A percentile compares a stretch with the other conserved stretches of the same genome.
phyloP scores from a whole-genome alignment of 2,329 filamentous ascomycete species.

The Botrytis elliptica region DNA sequence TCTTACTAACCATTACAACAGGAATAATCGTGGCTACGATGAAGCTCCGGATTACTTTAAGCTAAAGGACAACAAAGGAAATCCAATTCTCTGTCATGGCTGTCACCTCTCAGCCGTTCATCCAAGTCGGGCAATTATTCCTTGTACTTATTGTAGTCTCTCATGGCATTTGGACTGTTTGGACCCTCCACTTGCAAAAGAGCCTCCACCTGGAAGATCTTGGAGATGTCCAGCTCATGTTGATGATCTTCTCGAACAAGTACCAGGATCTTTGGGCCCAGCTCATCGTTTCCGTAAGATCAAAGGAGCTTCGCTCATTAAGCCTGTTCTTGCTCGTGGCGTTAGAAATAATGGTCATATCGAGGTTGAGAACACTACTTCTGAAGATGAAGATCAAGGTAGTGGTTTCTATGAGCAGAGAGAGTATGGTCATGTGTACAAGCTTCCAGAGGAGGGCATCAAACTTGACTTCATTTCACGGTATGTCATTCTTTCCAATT shows the following conservation, averaged over 20 bases:
- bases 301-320: conserved; percentile 53
- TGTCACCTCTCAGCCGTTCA: conserved; percentile 67
- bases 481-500: conserved; percentile 43
- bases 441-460: conserved; percentile 62
- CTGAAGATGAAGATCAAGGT: conserved; percentile 48
- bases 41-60: conserved; percentile 66
- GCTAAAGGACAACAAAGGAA: conserved; percentile 69
- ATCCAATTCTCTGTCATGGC: conserved; percentile 71
- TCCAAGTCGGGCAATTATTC: conserved; percentile 69
- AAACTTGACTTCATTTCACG: conserved; percentile 70
- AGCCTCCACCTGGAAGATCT: conserved; percentile 67
- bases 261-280: conserved; percentile 56
- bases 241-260: conserved; percentile 66
- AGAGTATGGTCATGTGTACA: conserved; percentile 64
- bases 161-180: conserved; percentile 93
- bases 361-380: conserved; percentile 62
- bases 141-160: conserved; percentile 78
- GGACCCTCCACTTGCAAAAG: conserved; percentile 76
- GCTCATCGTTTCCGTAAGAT: conserved; percentile 62
- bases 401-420: conserved; percentile 57
- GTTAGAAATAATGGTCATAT: conserved; percentile 69
- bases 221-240: conserved; percentile 91
- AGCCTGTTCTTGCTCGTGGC: conserved; percentile 59
- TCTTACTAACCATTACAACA: conserved; percentile 32
- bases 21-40: conserved; percentile 55